These are phyloP conservation scores for Phytophthora pluvialis DNA, from an alignment of 352 stramenopile species.

Conservation along the genomic window DNA sequence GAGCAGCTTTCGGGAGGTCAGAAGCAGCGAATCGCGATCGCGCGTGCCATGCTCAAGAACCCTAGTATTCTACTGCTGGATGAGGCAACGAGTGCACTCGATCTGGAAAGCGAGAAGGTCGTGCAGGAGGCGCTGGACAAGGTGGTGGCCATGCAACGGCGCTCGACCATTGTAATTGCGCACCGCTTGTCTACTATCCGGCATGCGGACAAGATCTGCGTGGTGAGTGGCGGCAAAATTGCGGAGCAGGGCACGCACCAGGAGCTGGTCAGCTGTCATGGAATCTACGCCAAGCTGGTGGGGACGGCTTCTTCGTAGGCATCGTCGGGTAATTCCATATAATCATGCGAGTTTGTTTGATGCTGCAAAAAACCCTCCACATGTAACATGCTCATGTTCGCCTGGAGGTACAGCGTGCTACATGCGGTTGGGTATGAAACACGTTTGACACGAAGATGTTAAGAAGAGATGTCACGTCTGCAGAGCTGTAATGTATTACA, in stretches of 20 bases:
- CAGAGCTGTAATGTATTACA: background rate
- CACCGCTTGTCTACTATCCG: slow-evolving; percentile 48
- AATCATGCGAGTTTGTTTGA: too few species aligned
- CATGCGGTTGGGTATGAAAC: too few species aligned
- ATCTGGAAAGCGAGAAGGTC: slow-evolving; percentile 47
- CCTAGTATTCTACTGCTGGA: slow-evolving; percentile 54
- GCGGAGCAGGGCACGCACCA: slow-evolving; percentile 92
- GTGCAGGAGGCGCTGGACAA: slow-evolving; percentile 49
- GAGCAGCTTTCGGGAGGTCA: slow-evolving; percentile 47
- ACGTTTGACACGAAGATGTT: too few species aligned
- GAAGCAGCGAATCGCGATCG: slow-evolving; percentile 54
- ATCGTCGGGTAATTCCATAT: too few species aligned
- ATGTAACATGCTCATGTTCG: too few species aligned
- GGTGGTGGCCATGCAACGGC: slow-evolving; percentile 30
- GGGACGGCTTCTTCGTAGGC: slow-evolving; percentile 20
- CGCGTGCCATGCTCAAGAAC: slow-evolving; percentile 49
- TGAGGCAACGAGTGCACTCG: slow-evolving; percentile 57
- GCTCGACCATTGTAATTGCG: slow-evolving; percentile 30
- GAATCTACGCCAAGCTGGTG: slow-evolving; percentile 41
- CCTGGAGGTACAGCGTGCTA: too few species aligned
- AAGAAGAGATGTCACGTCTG: too few species aligned
- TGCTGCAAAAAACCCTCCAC: too few species aligned
- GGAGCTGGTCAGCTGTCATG: slow-evolving; percentile 71
- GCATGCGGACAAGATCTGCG: slow-evolving; percentile 94
- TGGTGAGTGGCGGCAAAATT: slow-evolving; percentile 91